Evolutionary conservation across 441 rosid genomes (phyloP).

Genomic region (Gossypium schwendimanii): DNA sequence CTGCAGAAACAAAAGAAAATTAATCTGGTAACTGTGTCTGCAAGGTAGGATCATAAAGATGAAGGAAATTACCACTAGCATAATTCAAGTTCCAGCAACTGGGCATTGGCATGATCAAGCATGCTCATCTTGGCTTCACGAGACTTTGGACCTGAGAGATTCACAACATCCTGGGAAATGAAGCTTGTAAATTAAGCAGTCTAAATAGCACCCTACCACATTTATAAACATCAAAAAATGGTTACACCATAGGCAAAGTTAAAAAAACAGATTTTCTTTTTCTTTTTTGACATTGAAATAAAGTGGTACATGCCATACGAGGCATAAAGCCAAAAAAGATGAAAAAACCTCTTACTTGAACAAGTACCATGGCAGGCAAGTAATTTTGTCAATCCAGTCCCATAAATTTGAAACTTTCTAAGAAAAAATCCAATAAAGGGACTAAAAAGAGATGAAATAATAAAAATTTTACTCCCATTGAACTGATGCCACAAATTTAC

Average conservation of each 20-base stretch:
- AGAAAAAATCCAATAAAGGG: neutral
- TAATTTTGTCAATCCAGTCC: neutral
- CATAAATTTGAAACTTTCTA: neutral
- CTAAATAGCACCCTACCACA: neutral
- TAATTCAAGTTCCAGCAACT: neutral
- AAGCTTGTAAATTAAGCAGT: neutral
- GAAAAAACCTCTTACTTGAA: neutral
- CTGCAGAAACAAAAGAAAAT: neutral
- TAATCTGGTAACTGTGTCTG: neutral
- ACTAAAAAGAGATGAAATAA: neutral
- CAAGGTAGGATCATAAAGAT: neutral
- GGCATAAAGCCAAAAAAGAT: neutral
- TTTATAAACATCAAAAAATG: neutral
- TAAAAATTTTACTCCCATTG: neutral
- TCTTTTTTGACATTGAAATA: neutral
- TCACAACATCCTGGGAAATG: slow-evolving; percentile 28
- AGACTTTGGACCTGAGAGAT: slow-evolving; percentile 31
- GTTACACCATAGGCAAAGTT: neutral
- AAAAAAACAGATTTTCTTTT: neutral
- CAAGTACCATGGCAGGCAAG: neutral
- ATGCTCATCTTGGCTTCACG: slow-evolving; percentile 37
- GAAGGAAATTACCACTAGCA: neutral
- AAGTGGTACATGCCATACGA: neutral
- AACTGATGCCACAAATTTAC: slow-evolving; percentile 7
- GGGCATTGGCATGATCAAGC: slow-evolving; percentile 25